Conservation (phyloP, 208 protist species). For the Vickermania spadyakhi region DNA sequence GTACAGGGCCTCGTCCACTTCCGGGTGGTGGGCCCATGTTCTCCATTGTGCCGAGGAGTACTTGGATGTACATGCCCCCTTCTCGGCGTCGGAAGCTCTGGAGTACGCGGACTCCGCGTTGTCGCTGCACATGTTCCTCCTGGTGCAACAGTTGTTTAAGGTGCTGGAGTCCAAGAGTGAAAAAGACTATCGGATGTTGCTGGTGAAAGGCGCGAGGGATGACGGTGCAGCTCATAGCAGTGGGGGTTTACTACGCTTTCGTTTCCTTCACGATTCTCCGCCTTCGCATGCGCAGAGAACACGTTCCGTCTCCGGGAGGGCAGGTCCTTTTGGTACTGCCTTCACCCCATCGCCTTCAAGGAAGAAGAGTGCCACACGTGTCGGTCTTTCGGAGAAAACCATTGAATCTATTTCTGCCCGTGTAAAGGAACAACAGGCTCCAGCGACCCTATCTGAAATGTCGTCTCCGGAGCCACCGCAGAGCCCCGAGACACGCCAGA, state of each 20-base stretch:
- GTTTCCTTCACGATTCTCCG: not conserved
- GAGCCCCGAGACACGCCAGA: not conserved
- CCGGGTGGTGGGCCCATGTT: slow-evolving; percentile 9
- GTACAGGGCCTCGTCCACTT: slow-evolving; percentile 3
- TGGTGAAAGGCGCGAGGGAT: slow-evolving; percentile 20
- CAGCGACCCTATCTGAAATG: not conserved
- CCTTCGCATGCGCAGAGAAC: not conserved
- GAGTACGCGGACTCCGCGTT: slow-evolving; percentile 30
- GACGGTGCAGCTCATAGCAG: not conserved
- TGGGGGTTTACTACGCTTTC: not conserved
- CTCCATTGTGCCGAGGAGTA: slow-evolving; percentile 14
- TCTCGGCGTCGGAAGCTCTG: slow-evolving; percentile 47
- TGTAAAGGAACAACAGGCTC: not conserved
- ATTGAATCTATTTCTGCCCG: not conserved
- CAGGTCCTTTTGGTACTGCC: no score
- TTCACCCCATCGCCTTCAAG: no score
- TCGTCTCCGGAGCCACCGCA: not conserved
- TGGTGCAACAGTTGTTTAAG: slow-evolving; percentile 60
- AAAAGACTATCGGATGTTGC: slow-evolving; percentile 27
- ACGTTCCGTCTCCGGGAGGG: not conserved
- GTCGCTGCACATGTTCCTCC: slow-evolving; percentile 54
- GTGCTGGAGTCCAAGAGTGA: slow-evolving; percentile 62
- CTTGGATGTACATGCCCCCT: slow-evolving; percentile 29
- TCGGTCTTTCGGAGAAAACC: not conserved
- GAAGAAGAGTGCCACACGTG: no score